Evolutionary conservation across 2,329 filamentous ascomycete species (phyloP).

Genomic region (Rhynchosporium graminicola): DNA sequence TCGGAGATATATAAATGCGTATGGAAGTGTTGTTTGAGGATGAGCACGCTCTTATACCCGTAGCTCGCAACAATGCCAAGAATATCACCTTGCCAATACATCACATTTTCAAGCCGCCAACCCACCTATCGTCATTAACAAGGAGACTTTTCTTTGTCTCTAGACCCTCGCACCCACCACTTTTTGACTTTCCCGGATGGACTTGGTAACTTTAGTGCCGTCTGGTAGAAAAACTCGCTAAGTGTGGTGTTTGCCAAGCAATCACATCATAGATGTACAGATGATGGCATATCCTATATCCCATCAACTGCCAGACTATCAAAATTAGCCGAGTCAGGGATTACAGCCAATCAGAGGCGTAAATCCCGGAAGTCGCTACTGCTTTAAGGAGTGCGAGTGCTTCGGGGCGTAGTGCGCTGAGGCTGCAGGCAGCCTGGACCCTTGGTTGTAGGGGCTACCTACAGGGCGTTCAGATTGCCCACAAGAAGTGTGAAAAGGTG

Average conservation of each 20-base stretch:
- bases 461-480: too few species aligned
- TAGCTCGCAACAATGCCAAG: neutral
- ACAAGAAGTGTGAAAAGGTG: too few species aligned
- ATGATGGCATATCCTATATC: conserved; percentile 1
- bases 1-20: neutral
- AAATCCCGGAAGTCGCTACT: too few species aligned
- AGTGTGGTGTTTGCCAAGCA: neutral
- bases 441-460: too few species aligned
- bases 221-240: neutral
- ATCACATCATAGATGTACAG: conserved; percentile 12
- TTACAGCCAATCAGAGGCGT: too few species aligned
- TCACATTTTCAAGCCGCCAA: neutral
- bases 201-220: neutral
- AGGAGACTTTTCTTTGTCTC: conserved; percentile 1
- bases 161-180: neutral
- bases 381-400: too few species aligned
- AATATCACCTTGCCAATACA: neutral
- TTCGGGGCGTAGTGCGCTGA: too few species aligned
- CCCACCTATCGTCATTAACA: conserved; percentile 2
- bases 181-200: neutral
- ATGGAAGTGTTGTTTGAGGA: too few species aligned
- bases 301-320: too few species aligned
- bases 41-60: neutral
- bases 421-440: too few species aligned
- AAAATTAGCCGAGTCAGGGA: too few species aligned